Evolutionary conservation across 805 yeast genomes (phyloP).

Genomic region (Yamadazyma kitorensis): DNA sequence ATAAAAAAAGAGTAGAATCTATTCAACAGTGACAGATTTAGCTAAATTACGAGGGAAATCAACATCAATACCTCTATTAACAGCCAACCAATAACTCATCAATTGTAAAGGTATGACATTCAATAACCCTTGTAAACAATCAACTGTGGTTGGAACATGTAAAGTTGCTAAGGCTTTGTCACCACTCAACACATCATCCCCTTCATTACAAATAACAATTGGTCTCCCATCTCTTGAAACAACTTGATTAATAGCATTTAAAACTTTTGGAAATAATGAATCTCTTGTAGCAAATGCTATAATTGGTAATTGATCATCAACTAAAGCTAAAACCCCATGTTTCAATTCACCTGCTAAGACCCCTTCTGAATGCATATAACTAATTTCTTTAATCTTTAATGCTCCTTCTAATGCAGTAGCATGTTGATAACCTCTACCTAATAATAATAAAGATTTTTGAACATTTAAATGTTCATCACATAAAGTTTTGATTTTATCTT

Average conservation of each 20-base stretch:
- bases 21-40: slow-evolving; percentile 96
- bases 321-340: slow-evolving; percentile 96
- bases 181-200: slow-evolving; percentile 60
- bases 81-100: slow-evolving; percentile 96
- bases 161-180: slow-evolving; percentile 64
- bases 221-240: slow-evolving; percentile 98
- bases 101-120: slow-evolving; percentile 93
- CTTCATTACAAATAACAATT: slow-evolving; percentile 82
- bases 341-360: slow-evolving; percentile 98
- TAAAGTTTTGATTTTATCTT: slow-evolving; percentile 67
- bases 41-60: slow-evolving; percentile 99
- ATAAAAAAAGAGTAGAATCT: slow-evolving; percentile 14
- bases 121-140: slow-evolving; percentile 94
- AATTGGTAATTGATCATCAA: slow-evolving; percentile 90
- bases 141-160: slow-evolving; percentile 94
- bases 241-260: slow-evolving; percentile 94
- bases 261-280: slow-evolving; percentile 91
- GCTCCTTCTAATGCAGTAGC: slow-evolving; percentile 99
- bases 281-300: slow-evolving; percentile 96
- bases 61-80: slow-evolving; percentile 90
- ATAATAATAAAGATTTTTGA: slow-evolving; percentile 82
- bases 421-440: slow-evolving; percentile 97
- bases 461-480: slow-evolving; percentile 70
- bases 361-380: slow-evolving; percentile 99
- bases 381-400: slow-evolving; percentile 93